phyloP scores from a whole-genome alignment of 176 grass and related monocot species.

The Musa schizocarpa region DNA sequence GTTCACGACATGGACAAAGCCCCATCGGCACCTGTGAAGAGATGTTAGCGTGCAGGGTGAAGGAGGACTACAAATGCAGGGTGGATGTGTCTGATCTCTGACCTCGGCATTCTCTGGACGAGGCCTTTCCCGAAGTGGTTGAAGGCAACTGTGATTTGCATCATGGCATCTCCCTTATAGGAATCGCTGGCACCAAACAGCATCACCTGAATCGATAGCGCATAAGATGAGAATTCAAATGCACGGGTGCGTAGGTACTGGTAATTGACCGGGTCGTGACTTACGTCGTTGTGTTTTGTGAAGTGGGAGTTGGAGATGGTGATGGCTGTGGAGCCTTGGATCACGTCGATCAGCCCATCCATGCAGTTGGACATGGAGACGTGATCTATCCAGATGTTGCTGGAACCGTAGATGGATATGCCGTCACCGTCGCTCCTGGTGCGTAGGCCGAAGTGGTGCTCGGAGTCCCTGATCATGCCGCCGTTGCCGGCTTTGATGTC shows the following conservation, averaged over 20 bases:
- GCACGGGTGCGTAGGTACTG: too few relatives aligned
- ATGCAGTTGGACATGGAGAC: not conserved
- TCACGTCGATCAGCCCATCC: slow-evolving; percentile 2
- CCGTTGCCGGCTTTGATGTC: slow-evolving; percentile 3
- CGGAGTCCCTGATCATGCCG: slow-evolving; percentile 10
- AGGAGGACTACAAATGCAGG: too few relatives aligned
- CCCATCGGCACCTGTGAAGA: not conserved
- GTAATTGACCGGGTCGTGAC: not conserved
- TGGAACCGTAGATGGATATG: slow-evolving; percentile 1
- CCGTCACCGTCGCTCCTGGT: slow-evolving; percentile 14
- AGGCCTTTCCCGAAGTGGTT: too few relatives aligned
- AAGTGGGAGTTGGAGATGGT: slow-evolving; percentile 9
- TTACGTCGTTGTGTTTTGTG: not conserved
- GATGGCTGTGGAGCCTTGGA: not conserved
- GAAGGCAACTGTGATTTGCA: too few relatives aligned
- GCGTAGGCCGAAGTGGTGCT: not conserved
- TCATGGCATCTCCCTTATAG: not conserved
- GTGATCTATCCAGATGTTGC: slow-evolving; percentile 8
- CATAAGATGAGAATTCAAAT: not conserved
- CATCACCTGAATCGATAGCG: not conserved
- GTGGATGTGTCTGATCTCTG: too few relatives aligned
- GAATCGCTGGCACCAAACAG: not conserved
- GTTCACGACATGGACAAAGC: not conserved
- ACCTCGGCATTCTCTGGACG: not conserved
- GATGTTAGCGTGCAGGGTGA: too few relatives aligned